phyloP scores from a whole-genome alignment of 306 rosid species.

The Vigna mungo region DNA sequence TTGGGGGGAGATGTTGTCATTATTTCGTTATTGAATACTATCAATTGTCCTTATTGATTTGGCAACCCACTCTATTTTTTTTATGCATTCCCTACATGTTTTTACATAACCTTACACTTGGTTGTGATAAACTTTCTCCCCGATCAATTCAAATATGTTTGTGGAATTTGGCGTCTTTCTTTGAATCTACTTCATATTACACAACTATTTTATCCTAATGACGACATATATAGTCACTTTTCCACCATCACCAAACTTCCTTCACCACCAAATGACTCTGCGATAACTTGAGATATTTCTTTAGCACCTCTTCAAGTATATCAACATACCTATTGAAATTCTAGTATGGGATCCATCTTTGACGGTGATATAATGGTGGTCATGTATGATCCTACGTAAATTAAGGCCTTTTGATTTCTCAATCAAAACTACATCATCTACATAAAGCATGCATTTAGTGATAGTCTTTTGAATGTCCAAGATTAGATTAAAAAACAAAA shows the following conservation, averaged over 20 bases:
- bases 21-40: not conserved
- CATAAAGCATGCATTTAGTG: not conserved
- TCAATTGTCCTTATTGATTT: not conserved
- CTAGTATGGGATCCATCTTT: no score
- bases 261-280: no score
- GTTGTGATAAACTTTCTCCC: not conserved
- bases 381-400: no score
- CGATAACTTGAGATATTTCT: no score
- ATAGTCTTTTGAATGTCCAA: not conserved
- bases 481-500: not conserved
- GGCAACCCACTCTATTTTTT: not conserved
- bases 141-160: not conserved
- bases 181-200: no score
- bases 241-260: no score
- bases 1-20: no score
- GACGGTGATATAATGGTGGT: no score
- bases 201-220: no score
- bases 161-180: not conserved
- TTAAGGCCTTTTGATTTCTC: not conserved
- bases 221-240: no score
- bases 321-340: no score
- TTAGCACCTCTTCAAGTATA: no score
- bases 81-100: not conserved
- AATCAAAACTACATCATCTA: not conserved
- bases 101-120: not conserved